Evolutionary conservation across 2,329 filamentous ascomycete species (phyloP).

Genomic region (Penicillium sp.): DNA sequence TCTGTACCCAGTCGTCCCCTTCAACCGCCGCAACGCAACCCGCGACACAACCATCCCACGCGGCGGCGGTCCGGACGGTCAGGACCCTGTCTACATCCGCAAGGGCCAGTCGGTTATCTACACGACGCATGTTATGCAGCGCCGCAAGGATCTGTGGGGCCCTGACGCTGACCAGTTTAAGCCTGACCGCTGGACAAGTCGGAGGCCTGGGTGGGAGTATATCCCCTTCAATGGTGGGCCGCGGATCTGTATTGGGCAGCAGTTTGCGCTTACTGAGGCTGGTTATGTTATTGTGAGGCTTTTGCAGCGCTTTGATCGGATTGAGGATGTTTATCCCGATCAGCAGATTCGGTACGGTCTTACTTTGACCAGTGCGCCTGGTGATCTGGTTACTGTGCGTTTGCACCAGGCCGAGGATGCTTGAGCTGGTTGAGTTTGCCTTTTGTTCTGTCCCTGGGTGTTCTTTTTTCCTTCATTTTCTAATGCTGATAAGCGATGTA

Average conservation of each 20-base stretch:
- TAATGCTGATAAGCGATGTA: background rate
- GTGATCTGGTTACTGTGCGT: slow-evolving; percentile 31
- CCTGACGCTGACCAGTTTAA: slow-evolving; percentile 53
- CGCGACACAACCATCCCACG: slow-evolving; percentile 45
- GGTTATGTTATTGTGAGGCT: slow-evolving; percentile 67
- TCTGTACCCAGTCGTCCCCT: slow-evolving; percentile 47
- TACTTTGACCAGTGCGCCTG: slow-evolving; percentile 29
- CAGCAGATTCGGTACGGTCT: slow-evolving; percentile 21
- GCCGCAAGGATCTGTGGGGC: slow-evolving; percentile 55
- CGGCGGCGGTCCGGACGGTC: slow-evolving; percentile 61
- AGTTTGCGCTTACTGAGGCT: slow-evolving; percentile 72
- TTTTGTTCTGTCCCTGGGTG: background rate
- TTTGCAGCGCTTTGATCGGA: slow-evolving; percentile 67
- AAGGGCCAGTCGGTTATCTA: slow-evolving; percentile 67
- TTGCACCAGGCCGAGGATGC: slow-evolving; percentile 28
- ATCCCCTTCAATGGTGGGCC: slow-evolving; percentile 74
- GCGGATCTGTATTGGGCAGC: slow-evolving; percentile 73
- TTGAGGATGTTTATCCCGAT: slow-evolving; percentile 45
- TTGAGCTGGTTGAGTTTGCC: background rate
- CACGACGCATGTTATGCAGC: slow-evolving; percentile 70
- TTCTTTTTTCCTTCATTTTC: background rate
- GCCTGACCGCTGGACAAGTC: slow-evolving; percentile 70
- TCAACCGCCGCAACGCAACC: slow-evolving; percentile 43
- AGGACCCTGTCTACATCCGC: slow-evolving; percentile 61
- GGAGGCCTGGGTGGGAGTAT: slow-evolving; percentile 64